These are phyloP conservation scores for Thielaviopsis musarum DNA, from an alignment of 2,329 filamentous ascomycete genomes.

Conservation along the genomic window DNA sequence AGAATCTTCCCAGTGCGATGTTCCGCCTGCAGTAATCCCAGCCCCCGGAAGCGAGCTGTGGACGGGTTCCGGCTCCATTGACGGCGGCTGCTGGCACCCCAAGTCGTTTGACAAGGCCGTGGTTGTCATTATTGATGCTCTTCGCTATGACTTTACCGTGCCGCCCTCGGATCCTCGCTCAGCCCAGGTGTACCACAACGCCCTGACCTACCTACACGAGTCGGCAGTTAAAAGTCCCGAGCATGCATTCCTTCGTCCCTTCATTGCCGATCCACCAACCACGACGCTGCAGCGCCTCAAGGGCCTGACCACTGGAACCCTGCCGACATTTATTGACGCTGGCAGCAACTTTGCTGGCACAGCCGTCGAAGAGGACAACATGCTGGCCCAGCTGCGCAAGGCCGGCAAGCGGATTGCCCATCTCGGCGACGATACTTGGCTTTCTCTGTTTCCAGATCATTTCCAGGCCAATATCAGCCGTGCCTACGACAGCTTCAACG, in stretches of 20 bases:
- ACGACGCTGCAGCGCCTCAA: slow-evolving; percentile 85
- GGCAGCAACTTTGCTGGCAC: slow-evolving; percentile 93
- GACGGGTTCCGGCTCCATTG: slow-evolving; percentile 26
- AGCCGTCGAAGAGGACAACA: slow-evolving; percentile 83
- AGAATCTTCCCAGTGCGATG: slow-evolving; percentile 52
- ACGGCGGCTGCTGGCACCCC: slow-evolving; percentile 84
- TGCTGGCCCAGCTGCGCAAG: slow-evolving; percentile 49
- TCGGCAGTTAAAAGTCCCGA: slow-evolving; percentile 56
- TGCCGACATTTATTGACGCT: slow-evolving; percentile 86
- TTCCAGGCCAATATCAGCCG: slow-evolving; percentile 75
- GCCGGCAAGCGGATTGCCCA: slow-evolving; percentile 65
- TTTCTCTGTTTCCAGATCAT: slow-evolving; percentile 79
- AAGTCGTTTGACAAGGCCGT: slow-evolving; percentile 87
- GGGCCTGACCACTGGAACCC: slow-evolving; percentile 82
- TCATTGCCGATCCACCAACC: slow-evolving; percentile 93
- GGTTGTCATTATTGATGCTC: slow-evolving; percentile 76
- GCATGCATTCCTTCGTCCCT: slow-evolving; percentile 79
- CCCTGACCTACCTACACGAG: slow-evolving; percentile 74
- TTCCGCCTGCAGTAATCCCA: slow-evolving; percentile 44
- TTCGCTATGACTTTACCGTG: slow-evolving; percentile 93
- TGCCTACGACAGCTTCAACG: slow-evolving; percentile 93
- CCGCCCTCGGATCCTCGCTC: slow-evolving; percentile 40
- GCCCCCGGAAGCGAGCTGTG: slow-evolving; percentile 16
- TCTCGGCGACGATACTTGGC: slow-evolving; percentile 96
- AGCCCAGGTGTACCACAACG: slow-evolving; percentile 57